Evolutionary conservation across 2,329 filamentous ascomycete species (phyloP).

Genomic region (Lecanosticta acicola): DNA sequence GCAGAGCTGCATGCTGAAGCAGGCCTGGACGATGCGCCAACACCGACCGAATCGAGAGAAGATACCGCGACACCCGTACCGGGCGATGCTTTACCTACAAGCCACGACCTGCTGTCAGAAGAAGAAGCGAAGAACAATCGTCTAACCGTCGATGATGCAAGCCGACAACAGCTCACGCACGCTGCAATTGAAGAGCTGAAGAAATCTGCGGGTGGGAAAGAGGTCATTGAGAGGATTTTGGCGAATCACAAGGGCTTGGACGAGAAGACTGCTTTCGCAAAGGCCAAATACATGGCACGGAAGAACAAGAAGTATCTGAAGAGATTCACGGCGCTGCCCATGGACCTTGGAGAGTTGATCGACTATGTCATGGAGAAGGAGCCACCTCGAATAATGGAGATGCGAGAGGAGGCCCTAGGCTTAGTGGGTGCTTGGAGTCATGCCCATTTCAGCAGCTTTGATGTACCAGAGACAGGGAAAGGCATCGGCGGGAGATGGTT

Average conservation of each 20-base stretch:
- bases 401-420: conserved; percentile 76
- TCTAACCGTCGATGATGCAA: conserved; percentile 57
- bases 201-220: conserved; percentile 67
- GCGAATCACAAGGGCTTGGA: conserved; percentile 83
- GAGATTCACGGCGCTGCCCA: conserved; percentile 75
- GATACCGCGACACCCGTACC: conserved; percentile 21
- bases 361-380: conserved; percentile 79
- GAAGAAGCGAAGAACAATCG: conserved; percentile 57
- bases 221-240: conserved; percentile 88
- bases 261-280: conserved; percentile 87
- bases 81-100: conserved; percentile 28
- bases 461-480: conserved; percentile 11
- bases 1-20: conserved; percentile 76
- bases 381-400: conserved; percentile 71
- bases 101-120: conserved; percentile 42
- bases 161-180: conserved; percentile 68
- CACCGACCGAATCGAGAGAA: conserved; percentile 33
- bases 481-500: conserved; percentile 62
- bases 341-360: conserved; percentile 71
- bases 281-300: conserved; percentile 91
- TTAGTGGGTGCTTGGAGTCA: conserved; percentile 86
- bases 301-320: conserved; percentile 93
- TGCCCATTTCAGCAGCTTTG: conserved; percentile 63
- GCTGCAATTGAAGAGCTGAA: conserved; percentile 68
- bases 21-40: conserved; percentile 52